Conservation (phyloP, 345 rosid genomes). For the Eucalyptus decipiens region DNA sequence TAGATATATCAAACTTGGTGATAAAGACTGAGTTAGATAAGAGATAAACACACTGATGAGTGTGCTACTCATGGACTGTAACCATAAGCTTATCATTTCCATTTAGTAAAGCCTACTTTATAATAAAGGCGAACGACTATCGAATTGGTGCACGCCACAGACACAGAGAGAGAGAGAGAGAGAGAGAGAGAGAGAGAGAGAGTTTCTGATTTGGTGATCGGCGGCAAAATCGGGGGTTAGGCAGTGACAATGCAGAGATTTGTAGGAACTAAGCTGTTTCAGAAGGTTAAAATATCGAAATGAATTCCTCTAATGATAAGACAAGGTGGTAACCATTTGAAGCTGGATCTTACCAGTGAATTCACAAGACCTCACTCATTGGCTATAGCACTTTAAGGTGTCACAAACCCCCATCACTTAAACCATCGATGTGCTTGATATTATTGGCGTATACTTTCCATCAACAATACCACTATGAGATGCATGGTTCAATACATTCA, state of each 20-base stretch:
- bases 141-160: background rate
- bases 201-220: background rate
- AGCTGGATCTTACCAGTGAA: background rate
- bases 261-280: background rate
- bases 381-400: background rate
- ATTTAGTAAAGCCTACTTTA: background rate
- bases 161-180: too few relatives aligned
- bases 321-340: background rate
- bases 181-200: too few relatives aligned
- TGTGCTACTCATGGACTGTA: background rate
- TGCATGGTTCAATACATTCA: background rate
- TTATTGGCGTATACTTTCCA: background rate
- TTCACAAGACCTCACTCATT: background rate
- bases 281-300: background rate
- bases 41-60: background rate
- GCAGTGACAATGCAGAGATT: background rate
- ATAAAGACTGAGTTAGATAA: background rate
- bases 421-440: background rate
- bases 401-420: background rate
- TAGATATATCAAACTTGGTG: background rate
- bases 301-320: background rate
- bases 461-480: background rate
- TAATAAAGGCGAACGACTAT: background rate
- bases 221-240: background rate
- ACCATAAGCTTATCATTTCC: background rate